These are phyloP conservation scores for Paramecium tetraurelia DNA, from an alignment of 73 alveolate species.

Conservation along the genomic window DNA sequence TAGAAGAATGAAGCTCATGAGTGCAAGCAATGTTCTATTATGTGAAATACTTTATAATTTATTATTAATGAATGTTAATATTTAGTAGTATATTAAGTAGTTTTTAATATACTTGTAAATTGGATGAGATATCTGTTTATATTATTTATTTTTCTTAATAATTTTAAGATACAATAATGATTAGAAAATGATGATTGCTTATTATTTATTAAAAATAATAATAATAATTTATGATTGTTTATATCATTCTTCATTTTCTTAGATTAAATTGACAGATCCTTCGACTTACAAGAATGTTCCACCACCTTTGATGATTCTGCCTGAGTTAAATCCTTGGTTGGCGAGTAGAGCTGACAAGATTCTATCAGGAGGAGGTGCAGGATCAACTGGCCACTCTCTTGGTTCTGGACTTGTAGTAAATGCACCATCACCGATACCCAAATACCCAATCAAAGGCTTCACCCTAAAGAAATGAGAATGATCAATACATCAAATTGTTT, in stretches of 20 bases:
- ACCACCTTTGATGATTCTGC: not conserved
- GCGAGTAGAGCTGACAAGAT: constrained; percentile 21
- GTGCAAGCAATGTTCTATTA: not conserved
- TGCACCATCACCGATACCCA: constrained; percentile 53
- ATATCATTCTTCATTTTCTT: not conserved
- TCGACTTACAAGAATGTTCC: not conserved
- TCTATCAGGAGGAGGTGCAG: constrained; percentile 49
- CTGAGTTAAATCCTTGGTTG: constrained; percentile 43
- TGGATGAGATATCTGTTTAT: no score
- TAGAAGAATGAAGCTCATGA: not conserved
- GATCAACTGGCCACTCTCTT: constrained; percentile 28
- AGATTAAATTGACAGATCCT: not conserved
- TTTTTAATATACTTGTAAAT: no score
- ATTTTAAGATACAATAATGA: not conserved
- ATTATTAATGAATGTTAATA: not conserved
- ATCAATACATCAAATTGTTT: not conserved
- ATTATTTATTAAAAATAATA: not conserved
- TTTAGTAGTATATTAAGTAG: no score
- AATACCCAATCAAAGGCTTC: constrained; percentile 45
- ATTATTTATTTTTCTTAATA: not conserved
- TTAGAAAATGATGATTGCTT: not conserved
- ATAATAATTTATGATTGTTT: not conserved
- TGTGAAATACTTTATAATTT: not conserved
- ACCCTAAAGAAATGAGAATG: not conserved
- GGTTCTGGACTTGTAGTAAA: constrained; percentile 17